Base-by-base conservation (phyloP, 441 rosid genomes). In the Populus trichocarpa region DNA sequence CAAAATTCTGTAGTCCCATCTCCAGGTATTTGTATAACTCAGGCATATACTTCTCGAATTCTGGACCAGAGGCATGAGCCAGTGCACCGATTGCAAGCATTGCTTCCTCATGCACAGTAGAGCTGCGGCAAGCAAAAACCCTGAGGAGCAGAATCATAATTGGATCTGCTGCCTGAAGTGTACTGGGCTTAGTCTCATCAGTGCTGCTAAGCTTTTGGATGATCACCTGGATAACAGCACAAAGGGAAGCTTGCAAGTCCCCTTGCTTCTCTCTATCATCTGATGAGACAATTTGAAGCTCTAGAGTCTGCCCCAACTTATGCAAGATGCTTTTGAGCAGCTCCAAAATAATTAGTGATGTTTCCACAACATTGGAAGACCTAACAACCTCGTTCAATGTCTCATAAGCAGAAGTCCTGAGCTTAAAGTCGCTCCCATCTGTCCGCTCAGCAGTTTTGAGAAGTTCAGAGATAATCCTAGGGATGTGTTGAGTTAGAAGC, bases 71-170 rank as follows among this genome's bases (percentile, higher is more conserved):
- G 16, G 95, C 98, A 81, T 93, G 90, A 67, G 98, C 98, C 66
- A 96, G 91, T 8, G 98, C 94, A 77, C 99, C 99, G 13, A 96
- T 92, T 36, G 98, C 99, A 66, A 96, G 97, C 97, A 96, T 92
- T 69, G 97, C 98, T 87, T 95, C 99, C 85, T 95, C 97, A n/a
- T 93, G 98, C 73, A 93, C 97, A n/a, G 97, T 95, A 81, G 98
- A 93, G 81, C 95, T 92, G 80, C 89, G 91, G 77, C 97, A 92
- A 72, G 90, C 90, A 82, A 96, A 89, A 73, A 96, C 98, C 84
- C 87, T 87, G 53, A 96, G 93, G 85, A 94, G 91, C 73, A 94
- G 78, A 67, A 89, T 30, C 99, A 96, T 96, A 82, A 96, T 96
- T 82, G 92, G 88, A 84, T 96, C 97, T 23, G 93, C 94, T 40